phyloP scores from a whole-genome alignment of 2,329 filamentous ascomycete species.

The Aspergillus sp. region DNA sequence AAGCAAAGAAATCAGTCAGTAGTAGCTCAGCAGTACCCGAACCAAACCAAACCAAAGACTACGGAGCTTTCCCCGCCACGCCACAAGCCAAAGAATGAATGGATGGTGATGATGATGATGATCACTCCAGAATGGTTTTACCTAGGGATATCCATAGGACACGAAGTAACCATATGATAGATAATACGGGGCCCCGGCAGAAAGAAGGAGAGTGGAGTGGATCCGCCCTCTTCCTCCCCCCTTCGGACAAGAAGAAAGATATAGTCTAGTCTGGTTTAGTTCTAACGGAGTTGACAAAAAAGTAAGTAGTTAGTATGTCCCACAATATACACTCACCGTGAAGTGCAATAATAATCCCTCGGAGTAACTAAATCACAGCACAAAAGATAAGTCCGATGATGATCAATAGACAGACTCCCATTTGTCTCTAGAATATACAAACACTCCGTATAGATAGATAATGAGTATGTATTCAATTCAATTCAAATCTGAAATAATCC shows the following conservation, averaged over 20 bases:
- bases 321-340: no score
- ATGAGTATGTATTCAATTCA: no score
- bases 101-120: not conserved
- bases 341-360: no score
- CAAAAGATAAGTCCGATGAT: no score
- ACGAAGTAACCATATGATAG: not conserved
- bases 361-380: no score
- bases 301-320: no score
- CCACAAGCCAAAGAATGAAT: not conserved
- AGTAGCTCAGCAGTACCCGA: not conserved
- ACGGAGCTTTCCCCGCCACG: constrained; percentile 2
- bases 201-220: not conserved
- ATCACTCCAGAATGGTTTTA: not conserved
- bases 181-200: not conserved
- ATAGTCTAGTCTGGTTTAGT: not conserved
- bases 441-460: no score
- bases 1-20: no score
- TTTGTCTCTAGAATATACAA: no score
- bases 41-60: constrained; percentile 8
- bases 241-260: not conserved
- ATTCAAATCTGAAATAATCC: no score
- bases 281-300: no score
- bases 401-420: no score
- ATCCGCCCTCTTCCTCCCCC: not conserved
- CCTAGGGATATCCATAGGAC: not conserved